Conservation (phyloP, 768 basidiomycete species). For the Chalciporus piperatus region DNA sequence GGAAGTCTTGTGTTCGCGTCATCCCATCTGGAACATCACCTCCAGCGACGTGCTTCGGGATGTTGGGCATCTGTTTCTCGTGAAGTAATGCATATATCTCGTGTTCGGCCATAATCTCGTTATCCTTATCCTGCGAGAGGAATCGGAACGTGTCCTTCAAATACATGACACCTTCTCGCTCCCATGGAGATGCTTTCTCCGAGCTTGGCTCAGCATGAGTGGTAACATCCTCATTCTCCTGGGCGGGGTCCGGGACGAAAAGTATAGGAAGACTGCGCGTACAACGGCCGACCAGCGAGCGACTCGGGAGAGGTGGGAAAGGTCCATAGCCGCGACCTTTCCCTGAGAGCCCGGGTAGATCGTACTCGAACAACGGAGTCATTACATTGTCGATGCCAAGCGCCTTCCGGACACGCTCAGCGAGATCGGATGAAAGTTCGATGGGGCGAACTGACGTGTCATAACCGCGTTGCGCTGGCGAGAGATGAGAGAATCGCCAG, state of each 20-base stretch:
- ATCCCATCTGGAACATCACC: background rate
- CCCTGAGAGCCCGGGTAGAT: too few species aligned
- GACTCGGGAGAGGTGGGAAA: background rate
- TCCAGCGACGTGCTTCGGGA: background rate
- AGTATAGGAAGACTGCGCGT: background rate
- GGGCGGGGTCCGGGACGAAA: background rate
- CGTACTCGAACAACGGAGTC: background rate
- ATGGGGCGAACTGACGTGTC: background rate
- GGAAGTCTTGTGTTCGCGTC: background rate
- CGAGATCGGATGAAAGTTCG: background rate
- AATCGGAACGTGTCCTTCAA: conserved; percentile 10
- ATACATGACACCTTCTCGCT: background rate
- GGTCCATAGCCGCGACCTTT: background rate
- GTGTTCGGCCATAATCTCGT: background rate
- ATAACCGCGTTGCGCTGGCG: background rate
- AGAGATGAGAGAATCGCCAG: conserved; percentile 1
- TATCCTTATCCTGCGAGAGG: background rate
- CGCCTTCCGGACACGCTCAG: too few species aligned
- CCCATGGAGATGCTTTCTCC: background rate
- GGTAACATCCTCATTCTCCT: background rate
- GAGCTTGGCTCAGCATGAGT: too few species aligned
- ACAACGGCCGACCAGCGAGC: background rate
- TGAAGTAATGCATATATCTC: background rate
- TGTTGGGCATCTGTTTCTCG: background rate
- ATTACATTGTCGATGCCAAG: background rate